Base-by-base conservation (phyloP, 1,284 basidiomycete genomes). In the Rhodotorula sp. region DNA sequence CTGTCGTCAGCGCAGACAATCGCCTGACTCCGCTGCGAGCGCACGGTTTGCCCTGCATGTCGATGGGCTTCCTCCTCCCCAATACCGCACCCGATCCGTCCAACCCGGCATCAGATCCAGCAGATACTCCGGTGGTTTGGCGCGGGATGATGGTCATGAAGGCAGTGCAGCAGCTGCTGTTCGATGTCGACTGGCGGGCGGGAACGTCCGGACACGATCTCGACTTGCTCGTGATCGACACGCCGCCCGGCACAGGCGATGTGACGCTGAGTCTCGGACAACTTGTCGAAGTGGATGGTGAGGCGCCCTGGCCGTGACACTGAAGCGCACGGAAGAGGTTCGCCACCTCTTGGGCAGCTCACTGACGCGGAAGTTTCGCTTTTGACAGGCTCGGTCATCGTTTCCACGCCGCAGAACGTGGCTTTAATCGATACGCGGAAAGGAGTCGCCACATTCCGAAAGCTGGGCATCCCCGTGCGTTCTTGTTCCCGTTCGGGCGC, bases 111-210 rank as follows among this genome's bases (percentile, higher is more conserved):
- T 84, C 0, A 83, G 82, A 56, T 81, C 59, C 52, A 83, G 84
- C 85, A 51, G 91, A 94, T 78, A 88, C 88, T 0, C 89, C 93
- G 0, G 87, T 98, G 26, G 93, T 96, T 34, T 99, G 96, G 96
- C 86, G 96, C 52, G 96, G 96, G 1, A 87, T 98, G 62, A 98
- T 99, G 96, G 97, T 99, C 3, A 95, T 97, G 84, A 99, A 99
- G 80, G 95, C 96, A 34, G 93, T 96, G 0, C 96, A 98, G 81
- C 93, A 99, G 80, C 85, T 99, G 0, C 85, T 98, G 0, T 98
- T 99, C 79, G 94, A 98, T 77, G 93, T 98, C 3, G 96, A 98
- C 80, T 99, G 97, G 96, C 73, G 82, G 21, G 68, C 74, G 2
- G 77, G 71, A 3, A 82, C 15, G 80, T 77, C 43, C 72, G 81